Evolutionary conservation across 2,329 filamentous ascomycete genomes (phyloP), one percentile per base, ranked within the genome.

Genomic region (Fusarium begoniae): DNA sequence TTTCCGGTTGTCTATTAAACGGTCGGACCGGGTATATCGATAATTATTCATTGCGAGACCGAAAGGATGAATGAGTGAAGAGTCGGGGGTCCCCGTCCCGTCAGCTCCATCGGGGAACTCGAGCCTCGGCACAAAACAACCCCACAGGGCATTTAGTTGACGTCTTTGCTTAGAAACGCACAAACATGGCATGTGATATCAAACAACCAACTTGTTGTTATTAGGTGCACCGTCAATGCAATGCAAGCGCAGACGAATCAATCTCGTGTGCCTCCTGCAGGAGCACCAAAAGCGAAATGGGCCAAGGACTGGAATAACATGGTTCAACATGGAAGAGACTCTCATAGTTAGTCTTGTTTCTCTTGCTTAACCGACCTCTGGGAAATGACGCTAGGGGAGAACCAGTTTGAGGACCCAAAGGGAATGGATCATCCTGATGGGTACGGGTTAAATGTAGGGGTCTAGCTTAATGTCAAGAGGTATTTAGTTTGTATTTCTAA

Each of bases 171-270:
- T 41, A 50, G 43, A 51, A 51, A 55, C 55, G 40, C 44, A 37
- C 32, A 50, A 50, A n/a, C 60, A 20, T 40, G 48, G 68, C 72
- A 74, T 74, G 72, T 74, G 72, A 74, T 48, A 70, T 72, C 66
- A 63, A 74, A 50, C 45, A 60, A 54, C 41, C 45, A 60, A 54
- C 41, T 58, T 53, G 30, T 38, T 43, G 66, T 53, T 58, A 65
- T 67, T 61, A 74, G 67, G 68, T 54, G 64, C 66, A 73, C 59
- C 58, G 61, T 70, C 47, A 65, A 63, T 67, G 54, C 47, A 63
- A 63, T 67, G 57, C 67, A 70, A 65, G 67, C 35, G 26, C 28
- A 65, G 51, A 47, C 66, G 66, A 70, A 70, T 70, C 59, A 70
- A 28, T 64, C 51, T 70, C 59, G 44, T 44, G 41, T 54, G 44